Base-by-base conservation (phyloP, 78 protist species). In the Anaeramoeba flamelloides region DNA sequence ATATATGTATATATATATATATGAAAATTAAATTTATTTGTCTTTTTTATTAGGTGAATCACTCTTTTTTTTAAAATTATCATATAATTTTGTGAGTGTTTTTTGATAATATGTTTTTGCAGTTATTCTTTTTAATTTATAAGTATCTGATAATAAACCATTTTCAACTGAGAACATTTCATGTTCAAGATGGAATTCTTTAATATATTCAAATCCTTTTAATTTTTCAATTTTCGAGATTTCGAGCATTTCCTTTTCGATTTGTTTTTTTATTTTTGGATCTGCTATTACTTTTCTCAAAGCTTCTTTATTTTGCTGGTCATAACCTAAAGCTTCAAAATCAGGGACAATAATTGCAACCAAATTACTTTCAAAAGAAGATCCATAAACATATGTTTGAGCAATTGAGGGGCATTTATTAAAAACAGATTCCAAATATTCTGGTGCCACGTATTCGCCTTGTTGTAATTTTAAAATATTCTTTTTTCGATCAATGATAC, bases 361-460 rank as follows among this genome's bases (percentile, higher is more conserved):
- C 17, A 53, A 53, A 53, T 53, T 26, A 53, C 17, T 17, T 53
- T 53, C 69, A 26, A 26, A 17, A 26, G 69, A 53, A 53, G 8
- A 26, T 53, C 69, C 87, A 75, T 83, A 85, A 33, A 86, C 77
- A 36, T 38, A 81, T 80, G 79, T 86, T 77, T 89, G 91, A 81
- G 83, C 77, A 40, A 90, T 86, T 39, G 85, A 90, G 1, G 0
- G 1, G 38, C 79, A 87, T 1, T 81, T 64, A 69, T 75, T 53
- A 4, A 86, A 87, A 36, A 89, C n/a, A 17, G 69, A 74, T 86
- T 93, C 96, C 26, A 90, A 33, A 64, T 64, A 38, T 33, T 84
- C 89, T 30, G 86, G 86, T 0, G 96, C 93, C 36, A 96, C 84
- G 87, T 93, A 96, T 86, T 95, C 99, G 37, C 98, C 98, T 41